Conservation (phyloP, 2,329 filamentous ascomycete species). For the Microdochium trichocladiopsis region DNA sequence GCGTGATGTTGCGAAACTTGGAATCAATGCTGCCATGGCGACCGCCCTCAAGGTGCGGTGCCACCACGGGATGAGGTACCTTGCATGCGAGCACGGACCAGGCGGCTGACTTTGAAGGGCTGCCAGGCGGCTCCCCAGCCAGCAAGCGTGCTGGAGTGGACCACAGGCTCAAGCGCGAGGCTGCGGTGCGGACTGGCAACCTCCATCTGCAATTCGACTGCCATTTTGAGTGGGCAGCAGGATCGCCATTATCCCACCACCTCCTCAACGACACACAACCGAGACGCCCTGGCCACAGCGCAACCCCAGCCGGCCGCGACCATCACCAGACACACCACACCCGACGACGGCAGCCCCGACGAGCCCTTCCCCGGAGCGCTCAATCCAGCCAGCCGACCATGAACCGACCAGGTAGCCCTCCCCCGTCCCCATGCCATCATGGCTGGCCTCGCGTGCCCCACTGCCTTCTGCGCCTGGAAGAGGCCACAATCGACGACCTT, state of each 20-base stretch:
- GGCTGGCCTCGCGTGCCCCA: neutral
- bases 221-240: neutral
- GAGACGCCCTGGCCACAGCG: neutral
- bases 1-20: slow-evolving; percentile 1
- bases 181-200: neutral
- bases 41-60: neutral
- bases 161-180: too few relatives aligned
- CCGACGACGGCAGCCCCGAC: neutral
- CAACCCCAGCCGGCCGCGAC: neutral
- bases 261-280: neutral
- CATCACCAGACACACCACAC: neutral
- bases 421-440: neutral
- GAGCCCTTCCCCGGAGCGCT: neutral
- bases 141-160: neutral
- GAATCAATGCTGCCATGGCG: neutral
- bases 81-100: neutral
- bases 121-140: neutral
- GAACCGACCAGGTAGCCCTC: neutral
- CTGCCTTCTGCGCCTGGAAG: neutral
- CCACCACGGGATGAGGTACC: slow-evolving; percentile 1
- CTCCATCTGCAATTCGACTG: slow-evolving; percentile 1
- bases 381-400: neutral
- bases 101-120: neutral
- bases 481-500: neutral
- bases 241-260: neutral